Base-by-base conservation (phyloP, 2,329 filamentous ascomycete species). In the Penicillium sp. region DNA sequence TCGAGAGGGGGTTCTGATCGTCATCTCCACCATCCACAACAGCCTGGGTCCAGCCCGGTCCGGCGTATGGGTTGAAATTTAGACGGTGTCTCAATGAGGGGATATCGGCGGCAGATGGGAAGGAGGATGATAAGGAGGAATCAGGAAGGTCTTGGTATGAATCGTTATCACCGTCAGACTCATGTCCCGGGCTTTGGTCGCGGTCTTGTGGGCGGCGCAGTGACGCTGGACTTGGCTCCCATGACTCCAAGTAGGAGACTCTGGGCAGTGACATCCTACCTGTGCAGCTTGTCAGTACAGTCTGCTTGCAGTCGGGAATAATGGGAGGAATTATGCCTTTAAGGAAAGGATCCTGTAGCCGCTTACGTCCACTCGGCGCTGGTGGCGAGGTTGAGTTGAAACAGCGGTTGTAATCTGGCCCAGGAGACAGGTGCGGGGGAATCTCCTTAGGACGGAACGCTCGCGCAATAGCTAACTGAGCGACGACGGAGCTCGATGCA, bases 181-280 rank as follows among this genome's bases (percentile, higher is more conserved):
- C 67, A 48, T 58, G 58, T 64, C 65, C 61, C 7, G 69, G 64
- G 26, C 62, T 62, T 50, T 55, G 62, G 29, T 68, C 69, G 23
- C 62, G 68, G 23, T 58, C 46, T 31, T 41, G 50, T n/a, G 65
- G 69, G 53, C 70, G 71, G 49, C 71, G 66, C 47, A 73, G 66
- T 21, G 71, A 67, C 7, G 71, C 66, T 29, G 72, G 71, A 53
- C 69, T 73, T 29, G 75, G 74, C 47, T 79, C 78, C 74, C 78
- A 80, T 48, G 77, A 76, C 66, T 81, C 78, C n/a, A 80, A 67
- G 46, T 79, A 81, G 41, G 76, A 74, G 49, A 80, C 71, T 58
- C 79, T 76, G 54, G 73, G 74, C 17, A 81, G 69, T 52, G 79
- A 81, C 79, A 81, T 81, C 23, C 59, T 73, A 64, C 50, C 26